Base-by-base conservation (phyloP, 345 rosid genomes). In the Eucalyptus caleyi region DNA sequence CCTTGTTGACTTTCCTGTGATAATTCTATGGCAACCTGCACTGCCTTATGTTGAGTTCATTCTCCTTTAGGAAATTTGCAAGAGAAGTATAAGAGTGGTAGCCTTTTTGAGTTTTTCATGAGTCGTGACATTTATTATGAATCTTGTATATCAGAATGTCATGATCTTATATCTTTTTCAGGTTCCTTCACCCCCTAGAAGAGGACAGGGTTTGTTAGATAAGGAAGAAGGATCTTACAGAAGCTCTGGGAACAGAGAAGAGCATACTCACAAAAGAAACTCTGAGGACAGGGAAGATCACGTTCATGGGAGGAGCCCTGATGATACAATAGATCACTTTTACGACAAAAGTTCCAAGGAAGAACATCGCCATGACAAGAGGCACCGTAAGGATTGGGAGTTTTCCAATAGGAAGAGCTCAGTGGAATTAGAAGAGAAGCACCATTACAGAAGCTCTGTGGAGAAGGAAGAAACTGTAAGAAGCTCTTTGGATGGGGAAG, bases 161-260 rank as follows among this genome's bases (percentile, higher is more conserved):
- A 1, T 30, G 50, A 27, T 18, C 30, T 54, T 44, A 27, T n/a
- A 19, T n/a, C 37, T 51, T 91, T 88, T 77, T 69, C 90, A 97
- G 98, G 95, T 95, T 86, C 99, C 99, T 7, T 96, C 98, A 83
- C 99, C 97, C n/a, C 99, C 98, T 21, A 92, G 95, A 95, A 95
- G 95, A 92, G 94, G 88, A 90, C 89, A 86, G 88, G 94, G 92
- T 37, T 91, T 93, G 49, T 81, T 83, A 7, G 94, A 93, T 44
- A 91, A 53, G 91, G 95, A 92, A 86, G 93, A 91, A 87, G 90
- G 86, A 18, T 88, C 88, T 90, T 47, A 82, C 87, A 90, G 87
- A 72, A 90, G 90, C 87, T 59, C 89, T 8, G 87, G 27, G 86
- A 92, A 89, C 59, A 92, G 91, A 90, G 97, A 94, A 88, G 95